A percentile compares a stretch with the other conserved stretches of the same genome.
Conservation (phyloP, 257 asterid species). For the Salvia rosmarinus region DNA sequence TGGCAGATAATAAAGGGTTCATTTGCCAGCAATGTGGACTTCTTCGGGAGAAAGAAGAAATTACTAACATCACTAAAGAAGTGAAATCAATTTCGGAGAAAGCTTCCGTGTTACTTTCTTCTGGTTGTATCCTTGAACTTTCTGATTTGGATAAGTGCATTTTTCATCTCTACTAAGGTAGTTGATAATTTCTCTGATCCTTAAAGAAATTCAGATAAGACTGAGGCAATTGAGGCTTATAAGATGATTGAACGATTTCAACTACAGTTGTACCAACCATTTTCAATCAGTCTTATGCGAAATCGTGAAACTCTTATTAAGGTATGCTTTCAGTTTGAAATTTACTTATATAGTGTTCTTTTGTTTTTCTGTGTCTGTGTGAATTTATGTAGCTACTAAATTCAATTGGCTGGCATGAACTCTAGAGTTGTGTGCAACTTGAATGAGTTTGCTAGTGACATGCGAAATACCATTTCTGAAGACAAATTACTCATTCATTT, state of each 20-base stretch:
- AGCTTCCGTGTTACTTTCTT: slow-evolving; percentile 55
- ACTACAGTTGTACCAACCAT: slow-evolving; percentile 58
- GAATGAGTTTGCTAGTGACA: background rate
- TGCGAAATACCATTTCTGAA: background rate
- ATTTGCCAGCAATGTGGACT: slow-evolving; percentile 85
- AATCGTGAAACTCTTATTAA: slow-evolving; percentile 79
- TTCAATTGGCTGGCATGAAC: background rate
- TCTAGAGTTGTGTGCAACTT: background rate
- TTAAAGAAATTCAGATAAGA: slow-evolving; percentile 51
- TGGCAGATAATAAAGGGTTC: slow-evolving; percentile 73
- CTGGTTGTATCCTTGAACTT: slow-evolving; percentile 69
- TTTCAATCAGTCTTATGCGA: slow-evolving; percentile 73
- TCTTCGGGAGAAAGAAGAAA: slow-evolving; percentile 77
- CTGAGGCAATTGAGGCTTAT: slow-evolving; percentile 54
- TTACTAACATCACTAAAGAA: slow-evolving; percentile 47
- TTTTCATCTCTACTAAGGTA: background rate
- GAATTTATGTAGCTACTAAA: background rate
- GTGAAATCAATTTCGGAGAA: slow-evolving; percentile 56
- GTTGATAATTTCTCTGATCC: slow-evolving; percentile 28
- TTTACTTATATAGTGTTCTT: background rate
- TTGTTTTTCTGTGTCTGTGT: background rate
- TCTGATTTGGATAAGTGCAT: slow-evolving; percentile 17
- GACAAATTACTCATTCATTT: no score
- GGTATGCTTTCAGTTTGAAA: slow-evolving; percentile 45
- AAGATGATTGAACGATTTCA: slow-evolving; percentile 71